phyloP scores from a whole-genome alignment of 257 asterid genomes.

The Capsicum baccatum region DNA sequence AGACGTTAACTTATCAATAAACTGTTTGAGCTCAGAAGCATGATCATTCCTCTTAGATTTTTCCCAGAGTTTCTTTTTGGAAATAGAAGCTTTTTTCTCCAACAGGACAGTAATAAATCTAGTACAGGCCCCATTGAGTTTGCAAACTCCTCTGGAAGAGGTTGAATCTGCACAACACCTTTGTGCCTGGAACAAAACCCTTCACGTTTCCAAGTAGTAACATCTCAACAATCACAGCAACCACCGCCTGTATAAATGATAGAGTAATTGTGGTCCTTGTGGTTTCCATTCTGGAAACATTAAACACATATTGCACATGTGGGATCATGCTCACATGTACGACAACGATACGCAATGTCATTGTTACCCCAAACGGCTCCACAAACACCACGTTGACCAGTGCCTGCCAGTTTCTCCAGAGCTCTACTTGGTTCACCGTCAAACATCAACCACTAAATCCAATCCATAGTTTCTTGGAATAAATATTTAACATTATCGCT shows the following conservation, averaged over 20 bases:
- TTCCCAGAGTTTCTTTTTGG: conserved; percentile 46
- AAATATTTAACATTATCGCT: conserved; percentile 43
- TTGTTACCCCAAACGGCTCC: conserved; percentile 93
- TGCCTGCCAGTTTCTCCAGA: conserved; percentile 61
- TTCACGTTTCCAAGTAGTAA: conserved; percentile 97
- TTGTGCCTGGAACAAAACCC: conserved; percentile 96
- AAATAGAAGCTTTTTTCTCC: conserved; percentile 65
- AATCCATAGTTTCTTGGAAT: conserved; percentile 62
- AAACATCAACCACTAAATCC: conserved; percentile 98
- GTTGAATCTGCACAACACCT: conserved; percentile 88
- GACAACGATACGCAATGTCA: conserved; percentile 90
- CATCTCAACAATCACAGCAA: conserved; percentile 99
- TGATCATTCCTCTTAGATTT: conserved; percentile 45
- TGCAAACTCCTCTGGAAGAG: conserved; percentile 69
- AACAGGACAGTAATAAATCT: conserved; percentile 63
- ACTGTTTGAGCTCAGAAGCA: conserved; percentile 46
- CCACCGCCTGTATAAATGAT: conserved; percentile 94
- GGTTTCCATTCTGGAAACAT: conserved; percentile 91
- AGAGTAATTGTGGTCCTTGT: conserved; percentile 91
- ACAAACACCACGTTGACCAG: conserved; percentile 85
- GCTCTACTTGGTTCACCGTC: conserved; percentile 68
- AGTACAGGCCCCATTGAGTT: conserved; percentile 79
- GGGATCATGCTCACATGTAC: conserved; percentile 94
- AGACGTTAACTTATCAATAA: conserved; percentile 71
- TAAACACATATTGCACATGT: conserved; percentile 99